A percentile compares a stretch with the other conserved stretches of the same genome.
phyloP scores from a whole-genome alignment of 768 basidiomycete genomes.

The Hygrophoropsis aurantiaca region DNA sequence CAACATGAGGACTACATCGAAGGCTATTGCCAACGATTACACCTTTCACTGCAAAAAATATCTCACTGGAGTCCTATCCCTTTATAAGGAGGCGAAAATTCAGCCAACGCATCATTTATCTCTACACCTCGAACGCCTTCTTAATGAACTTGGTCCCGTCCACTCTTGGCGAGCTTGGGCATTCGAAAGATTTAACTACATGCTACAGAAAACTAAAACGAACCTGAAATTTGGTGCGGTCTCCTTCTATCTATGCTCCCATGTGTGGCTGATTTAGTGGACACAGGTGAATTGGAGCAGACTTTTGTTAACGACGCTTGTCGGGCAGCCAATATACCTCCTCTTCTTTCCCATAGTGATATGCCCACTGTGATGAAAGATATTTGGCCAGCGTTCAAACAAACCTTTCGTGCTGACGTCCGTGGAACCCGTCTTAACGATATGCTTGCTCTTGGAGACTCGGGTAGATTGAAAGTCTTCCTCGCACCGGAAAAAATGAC shows the following conservation, averaged over 20 bases:
- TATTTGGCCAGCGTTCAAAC: too few species aligned
- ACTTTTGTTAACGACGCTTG: constrained; percentile 5
- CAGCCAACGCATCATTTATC: constrained; percentile 39
- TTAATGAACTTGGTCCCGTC: constrained; percentile 34
- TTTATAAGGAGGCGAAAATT: constrained; percentile 31
- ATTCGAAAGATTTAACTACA: constrained; percentile 35
- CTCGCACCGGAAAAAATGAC: too few species aligned
- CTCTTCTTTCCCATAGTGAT: background rate
- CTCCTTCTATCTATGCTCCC: too few species aligned
- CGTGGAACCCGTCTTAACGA: too few species aligned
- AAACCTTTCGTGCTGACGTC: too few species aligned
- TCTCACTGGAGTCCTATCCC: constrained; percentile 21
- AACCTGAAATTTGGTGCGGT: constrained; percentile 31
- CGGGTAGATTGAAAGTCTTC: too few species aligned
- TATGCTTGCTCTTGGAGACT: too few species aligned
- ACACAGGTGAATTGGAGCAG: too few species aligned
- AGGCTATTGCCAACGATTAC: background rate
- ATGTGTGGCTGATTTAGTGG: too few species aligned
- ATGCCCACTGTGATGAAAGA: background rate
- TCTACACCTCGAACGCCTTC: constrained; percentile 33
- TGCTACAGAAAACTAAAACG: constrained; percentile 28
- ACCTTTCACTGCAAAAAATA: constrained; percentile 20
- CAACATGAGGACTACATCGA: background rate
- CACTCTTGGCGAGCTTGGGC: constrained; percentile 37
- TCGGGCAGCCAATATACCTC: background rate